Evolutionary conservation across 2,329 filamentous ascomycete species (phyloP).

Genomic region (Ceratocystis lukuohia): DNA sequence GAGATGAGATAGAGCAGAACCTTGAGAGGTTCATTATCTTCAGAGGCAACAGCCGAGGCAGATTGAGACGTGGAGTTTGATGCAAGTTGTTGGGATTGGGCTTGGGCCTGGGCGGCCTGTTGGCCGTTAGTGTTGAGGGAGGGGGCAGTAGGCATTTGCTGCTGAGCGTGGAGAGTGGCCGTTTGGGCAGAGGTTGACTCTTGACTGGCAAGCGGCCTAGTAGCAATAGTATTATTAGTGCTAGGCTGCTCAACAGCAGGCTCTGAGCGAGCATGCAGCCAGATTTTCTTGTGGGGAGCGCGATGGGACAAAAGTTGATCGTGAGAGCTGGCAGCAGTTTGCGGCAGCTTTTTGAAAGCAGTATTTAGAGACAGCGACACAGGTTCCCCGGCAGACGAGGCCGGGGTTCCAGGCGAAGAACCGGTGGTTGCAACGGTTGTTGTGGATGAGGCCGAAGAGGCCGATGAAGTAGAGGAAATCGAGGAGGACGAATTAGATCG

Average conservation of each 20-base stretch:
- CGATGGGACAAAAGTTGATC: not conserved
- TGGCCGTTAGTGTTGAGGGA: slow-evolving; percentile 7
- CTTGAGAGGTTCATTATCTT: slow-evolving; percentile 48
- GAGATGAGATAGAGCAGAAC: slow-evolving; percentile 77
- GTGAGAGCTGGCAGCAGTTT: not conserved
- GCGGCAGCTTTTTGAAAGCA: slow-evolving; percentile 12
- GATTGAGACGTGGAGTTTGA: slow-evolving; percentile 29
- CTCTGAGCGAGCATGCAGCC: slow-evolving; percentile 9
- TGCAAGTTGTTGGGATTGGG: slow-evolving; percentile 24
- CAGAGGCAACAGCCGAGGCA: slow-evolving; percentile 42
- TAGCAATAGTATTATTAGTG: not conserved
- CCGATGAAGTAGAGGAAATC: slow-evolving; percentile 51
- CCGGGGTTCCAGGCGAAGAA: slow-evolving; percentile 47
- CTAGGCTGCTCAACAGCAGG: slow-evolving; percentile 1
- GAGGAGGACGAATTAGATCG: slow-evolving; percentile 87
- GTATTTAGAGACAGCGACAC: slow-evolving; percentile 15
- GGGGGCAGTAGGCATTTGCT: slow-evolving; percentile 12
- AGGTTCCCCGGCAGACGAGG: slow-evolving; percentile 31
- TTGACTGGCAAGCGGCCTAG: not conserved
- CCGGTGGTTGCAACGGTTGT: slow-evolving; percentile 51
- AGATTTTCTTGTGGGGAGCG: slow-evolving; percentile 13
- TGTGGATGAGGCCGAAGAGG: slow-evolving; percentile 43
- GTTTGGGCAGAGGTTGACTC: not conserved
- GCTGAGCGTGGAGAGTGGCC: not conserved
- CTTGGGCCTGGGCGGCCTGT: slow-evolving; percentile 24